Conservation (phyloP, 768 basidiomycete species). For the Russula brevipes region DNA sequence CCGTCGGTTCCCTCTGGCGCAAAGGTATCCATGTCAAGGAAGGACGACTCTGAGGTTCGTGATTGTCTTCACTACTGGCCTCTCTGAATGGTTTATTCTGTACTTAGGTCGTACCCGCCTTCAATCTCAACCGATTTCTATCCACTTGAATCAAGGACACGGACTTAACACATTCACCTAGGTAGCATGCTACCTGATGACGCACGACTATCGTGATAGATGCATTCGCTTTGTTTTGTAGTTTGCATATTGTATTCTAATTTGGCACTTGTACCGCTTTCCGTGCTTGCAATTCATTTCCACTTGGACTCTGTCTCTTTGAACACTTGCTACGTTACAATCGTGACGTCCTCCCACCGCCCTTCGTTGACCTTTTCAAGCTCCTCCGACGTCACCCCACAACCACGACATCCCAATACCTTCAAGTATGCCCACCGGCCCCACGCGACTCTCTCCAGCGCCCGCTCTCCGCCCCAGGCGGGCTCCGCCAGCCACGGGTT, state of each 20-base stretch:
- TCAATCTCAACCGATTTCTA: slow-evolving; percentile 17
- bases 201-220: background rate
- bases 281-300: background rate
- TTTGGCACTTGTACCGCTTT: slow-evolving; percentile 5
- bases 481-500: slow-evolving; percentile 43
- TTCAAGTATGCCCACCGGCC: slow-evolving; percentile 46
- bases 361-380: slow-evolving; percentile 48
- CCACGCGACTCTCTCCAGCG: slow-evolving; percentile 55
- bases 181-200: slow-evolving; percentile 7
- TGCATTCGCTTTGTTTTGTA: slow-evolving; percentile 18
- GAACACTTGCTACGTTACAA: slow-evolving; percentile 36
- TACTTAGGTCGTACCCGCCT: slow-evolving; percentile 12
- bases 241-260: slow-evolving; percentile 19
- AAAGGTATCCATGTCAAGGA: slow-evolving; percentile 10
- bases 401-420: slow-evolving; percentile 53
- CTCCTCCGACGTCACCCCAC: slow-evolving; percentile 42
- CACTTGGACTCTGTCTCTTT: background rate
- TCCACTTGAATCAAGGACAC: slow-evolving; percentile 8
- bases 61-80: background rate
- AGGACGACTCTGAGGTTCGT: slow-evolving; percentile 17
- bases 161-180: background rate
- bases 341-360: slow-evolving; percentile 59
- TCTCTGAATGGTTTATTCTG: background rate
- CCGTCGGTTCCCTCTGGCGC: background rate
- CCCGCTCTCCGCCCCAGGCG: slow-evolving; percentile 32